A percentile compares a stretch with the other conserved stretches of the same genome.
Evolutionary conservation across 176 grass and related monocot genomes (phyloP).

Genomic region (Phoenix dactylifera): DNA sequence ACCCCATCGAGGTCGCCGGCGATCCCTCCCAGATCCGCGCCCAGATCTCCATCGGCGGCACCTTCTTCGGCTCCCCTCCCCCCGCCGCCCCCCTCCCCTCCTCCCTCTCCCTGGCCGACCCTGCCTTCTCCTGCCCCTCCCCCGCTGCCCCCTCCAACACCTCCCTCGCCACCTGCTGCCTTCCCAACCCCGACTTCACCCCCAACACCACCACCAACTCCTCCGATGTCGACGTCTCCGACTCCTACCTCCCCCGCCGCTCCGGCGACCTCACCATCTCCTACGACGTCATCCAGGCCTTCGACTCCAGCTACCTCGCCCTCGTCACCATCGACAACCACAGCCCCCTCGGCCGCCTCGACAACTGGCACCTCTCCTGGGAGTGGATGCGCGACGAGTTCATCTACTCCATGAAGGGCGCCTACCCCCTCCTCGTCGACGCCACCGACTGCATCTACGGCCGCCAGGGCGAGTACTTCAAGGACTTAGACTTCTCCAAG

Average conservation of each 20-base stretch:
- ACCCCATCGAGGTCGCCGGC: constrained; percentile 7
- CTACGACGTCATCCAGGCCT: constrained; percentile 71
- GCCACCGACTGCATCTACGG: constrained; percentile 60
- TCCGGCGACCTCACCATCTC: constrained; percentile 73
- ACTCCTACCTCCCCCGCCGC: constrained; percentile 41
- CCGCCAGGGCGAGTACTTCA: constrained; percentile 38
- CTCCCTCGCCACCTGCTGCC: constrained; percentile 46
- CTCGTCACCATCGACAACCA: constrained; percentile 81
- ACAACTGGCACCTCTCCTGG: constrained; percentile 82
- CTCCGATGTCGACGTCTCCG: constrained; percentile 42
- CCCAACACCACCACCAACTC: constrained; percentile 31
- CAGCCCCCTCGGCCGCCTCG: constrained; percentile 68
- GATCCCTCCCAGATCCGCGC: constrained; percentile 56
- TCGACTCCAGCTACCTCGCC: constrained; percentile 61
- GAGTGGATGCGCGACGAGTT: constrained; percentile 72
- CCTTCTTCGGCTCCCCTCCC: constrained; percentile 43
- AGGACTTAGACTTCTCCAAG: constrained; percentile 59
- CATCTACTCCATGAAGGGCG: constrained; percentile 71
- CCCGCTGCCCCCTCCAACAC: constrained; percentile 4
- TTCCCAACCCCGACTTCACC: constrained; percentile 49
- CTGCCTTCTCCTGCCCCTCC: constrained; percentile 45
- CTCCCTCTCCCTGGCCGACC: constrained; percentile 35
- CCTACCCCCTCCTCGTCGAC: constrained; percentile 45
- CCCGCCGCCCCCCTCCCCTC: constrained; percentile 41
- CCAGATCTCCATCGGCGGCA: constrained; percentile 46